These are phyloP conservation scores for Didymella lethalis DNA, from an alignment of 2,329 filamentous ascomycete genomes.

Conservation along the genomic window DNA sequence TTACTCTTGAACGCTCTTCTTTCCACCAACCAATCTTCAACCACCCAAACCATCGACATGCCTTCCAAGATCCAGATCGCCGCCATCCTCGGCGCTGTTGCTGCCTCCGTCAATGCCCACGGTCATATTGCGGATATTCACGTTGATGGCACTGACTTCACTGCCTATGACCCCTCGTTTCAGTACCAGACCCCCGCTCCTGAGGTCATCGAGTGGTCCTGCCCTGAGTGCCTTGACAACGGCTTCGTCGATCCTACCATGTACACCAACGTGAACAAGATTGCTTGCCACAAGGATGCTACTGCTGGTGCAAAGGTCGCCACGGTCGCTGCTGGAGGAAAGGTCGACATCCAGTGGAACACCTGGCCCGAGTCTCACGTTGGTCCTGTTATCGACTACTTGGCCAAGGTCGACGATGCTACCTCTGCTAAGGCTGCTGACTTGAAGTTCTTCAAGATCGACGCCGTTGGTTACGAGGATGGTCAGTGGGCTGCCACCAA, in stretches of 20 bases:
- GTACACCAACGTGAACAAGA: constrained; percentile 59
- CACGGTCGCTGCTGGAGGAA: constrained; percentile 64
- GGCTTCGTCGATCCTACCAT: constrained; percentile 60
- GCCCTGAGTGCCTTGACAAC: constrained; percentile 58
- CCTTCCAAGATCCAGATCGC: constrained; percentile 43
- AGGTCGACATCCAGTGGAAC: constrained; percentile 68
- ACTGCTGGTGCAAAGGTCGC: constrained; percentile 61
- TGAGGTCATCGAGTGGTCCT: constrained; percentile 62
- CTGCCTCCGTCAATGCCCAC: constrained; percentile 55
- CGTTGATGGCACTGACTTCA: constrained; percentile 57
- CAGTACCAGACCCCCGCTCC: constrained; percentile 47
- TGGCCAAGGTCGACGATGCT: constrained; percentile 66
- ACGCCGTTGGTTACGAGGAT: constrained; percentile 61
- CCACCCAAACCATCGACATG: constrained; percentile 30
- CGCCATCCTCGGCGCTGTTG: constrained; percentile 44
- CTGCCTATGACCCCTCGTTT: constrained; percentile 53
- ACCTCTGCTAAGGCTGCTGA: constrained; percentile 60
- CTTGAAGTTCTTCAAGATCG: constrained; percentile 71
- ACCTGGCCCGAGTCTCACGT: constrained; percentile 71
- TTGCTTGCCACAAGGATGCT: constrained; percentile 68
- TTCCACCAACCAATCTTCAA: constrained; percentile 15
- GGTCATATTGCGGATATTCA: constrained; percentile 55
- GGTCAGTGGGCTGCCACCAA: constrained; percentile 64
- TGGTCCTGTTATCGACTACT: constrained; percentile 70
- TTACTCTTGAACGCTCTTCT: constrained; percentile 25